Percentiles rank a stretch among this genome's conserved stretches.
Conservation (phyloP, 805 yeast species). For the Allodekkera sacchari region DNA sequence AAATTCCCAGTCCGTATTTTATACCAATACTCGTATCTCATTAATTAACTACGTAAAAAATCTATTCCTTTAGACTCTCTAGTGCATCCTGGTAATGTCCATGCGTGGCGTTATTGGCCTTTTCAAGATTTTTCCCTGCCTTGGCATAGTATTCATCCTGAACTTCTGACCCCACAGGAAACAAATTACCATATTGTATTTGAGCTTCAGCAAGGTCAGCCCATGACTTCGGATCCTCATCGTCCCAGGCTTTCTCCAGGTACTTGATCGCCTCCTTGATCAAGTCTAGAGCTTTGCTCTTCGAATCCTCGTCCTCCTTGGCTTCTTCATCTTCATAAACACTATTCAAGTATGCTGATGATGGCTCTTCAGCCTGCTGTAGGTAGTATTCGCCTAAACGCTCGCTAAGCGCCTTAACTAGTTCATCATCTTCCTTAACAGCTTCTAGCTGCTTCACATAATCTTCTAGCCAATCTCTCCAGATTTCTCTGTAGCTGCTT, state of each 20-base stretch:
- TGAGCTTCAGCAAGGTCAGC: constrained; percentile 80
- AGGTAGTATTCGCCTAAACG: constrained; percentile 56
- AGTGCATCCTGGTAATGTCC: constrained; percentile 63
- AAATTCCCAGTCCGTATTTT: too few relatives aligned
- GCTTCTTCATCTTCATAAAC: constrained; percentile 42
- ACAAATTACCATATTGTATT: constrained; percentile 69
- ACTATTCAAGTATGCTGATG: constrained; percentile 44
- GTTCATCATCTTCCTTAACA: constrained; percentile 6
- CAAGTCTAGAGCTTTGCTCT: constrained; percentile 36
- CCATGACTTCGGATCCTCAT: constrained; percentile 74
- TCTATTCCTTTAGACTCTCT: constrained; percentile 33
- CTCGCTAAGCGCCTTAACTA: constrained; percentile 20
- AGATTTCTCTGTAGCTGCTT: constrained; percentile 42
- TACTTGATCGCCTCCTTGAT: constrained; percentile 48
- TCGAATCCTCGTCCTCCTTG: constrained; percentile 34
- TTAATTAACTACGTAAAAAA: too few relatives aligned
- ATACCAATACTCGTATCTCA: too few relatives aligned
- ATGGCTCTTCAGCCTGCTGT: constrained; percentile 57
- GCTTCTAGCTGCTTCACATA: constrained; percentile 16
- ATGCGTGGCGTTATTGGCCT: constrained; percentile 74
- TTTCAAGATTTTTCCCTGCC: constrained; percentile 61
- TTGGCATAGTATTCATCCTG: constrained; percentile 58
- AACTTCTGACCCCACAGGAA: constrained; percentile 53
- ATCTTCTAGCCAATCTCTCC: constrained; percentile 36
- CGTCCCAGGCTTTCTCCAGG: constrained; percentile 52